Base-by-base conservation (phyloP, 495 filamentous ascomycete genomes). In the Trichoderma orchidacearum region DNA sequence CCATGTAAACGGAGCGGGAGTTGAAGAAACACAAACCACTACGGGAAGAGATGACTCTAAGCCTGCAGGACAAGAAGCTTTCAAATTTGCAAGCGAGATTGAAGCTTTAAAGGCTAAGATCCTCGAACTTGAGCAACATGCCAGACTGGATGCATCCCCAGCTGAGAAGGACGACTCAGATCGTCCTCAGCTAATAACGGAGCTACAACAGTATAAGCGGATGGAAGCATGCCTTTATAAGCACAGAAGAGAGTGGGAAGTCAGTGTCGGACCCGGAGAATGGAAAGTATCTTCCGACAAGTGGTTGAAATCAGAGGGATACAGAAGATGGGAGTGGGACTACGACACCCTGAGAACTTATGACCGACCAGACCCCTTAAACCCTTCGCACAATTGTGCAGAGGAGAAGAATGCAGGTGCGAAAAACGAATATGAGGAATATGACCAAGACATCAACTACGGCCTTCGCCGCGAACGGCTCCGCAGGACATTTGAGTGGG, bases 401-500 rank as follows among this genome's bases (percentile, higher is more conserved):
- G 17, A 11, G 30, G 30, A 36, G 4, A 36, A 11, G 1, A 36
- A 11, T 15, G 34, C 6, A 15, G 34, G 17, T 36, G 12, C 6
- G 4, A 36, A 36, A 11, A 5, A n/a, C 34, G 34, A 11, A 4
- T 15, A 54, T 21, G 31, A 3, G 29, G 51, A 54, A 17, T 54
- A 1, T 31, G 51, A 54, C 15, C 21, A n/a, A 13, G 23, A 29
- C 5, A 29, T 54, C n/a, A 17, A 21, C 8, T 54, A 54, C 18
- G 51, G 51, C 5, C 17, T 15, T 11, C 51, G 51, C 29, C 51
- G 51, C 15, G 29, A 54, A 13, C 21, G 51, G 29, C 28, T 31
- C 8, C 51, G 51, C 0, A 54, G 18, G 51, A 54, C 30, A 17
- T 54, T 54, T 32, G 51, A 54, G 25, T 54, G 51, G 51, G 51